phyloP scores from a whole-genome alignment of 805 yeast genomes.

The Starmerella riodocensis region DNA sequence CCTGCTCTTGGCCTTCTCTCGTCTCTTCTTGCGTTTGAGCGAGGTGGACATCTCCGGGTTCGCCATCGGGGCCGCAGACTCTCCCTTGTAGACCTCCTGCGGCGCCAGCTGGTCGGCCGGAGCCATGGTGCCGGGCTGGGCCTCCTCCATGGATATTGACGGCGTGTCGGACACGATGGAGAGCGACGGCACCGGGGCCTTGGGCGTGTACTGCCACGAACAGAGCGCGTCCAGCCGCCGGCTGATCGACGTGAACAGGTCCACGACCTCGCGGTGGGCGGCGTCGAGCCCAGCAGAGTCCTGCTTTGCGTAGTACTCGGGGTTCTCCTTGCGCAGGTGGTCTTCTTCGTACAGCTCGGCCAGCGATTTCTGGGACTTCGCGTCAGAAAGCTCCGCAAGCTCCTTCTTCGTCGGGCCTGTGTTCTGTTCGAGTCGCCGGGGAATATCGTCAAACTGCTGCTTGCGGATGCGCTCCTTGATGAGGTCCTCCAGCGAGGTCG shows the following conservation, averaged over 20 bases:
- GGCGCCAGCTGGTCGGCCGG: constrained; percentile 74
- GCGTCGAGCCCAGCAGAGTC: constrained; percentile 50
- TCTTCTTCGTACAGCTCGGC: constrained; percentile 91
- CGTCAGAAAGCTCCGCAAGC: constrained; percentile 59
- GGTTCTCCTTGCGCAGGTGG: constrained; percentile 31
- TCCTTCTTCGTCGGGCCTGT: constrained; percentile 10
- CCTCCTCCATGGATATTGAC: constrained; percentile 84
- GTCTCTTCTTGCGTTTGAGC: constrained; percentile 54
- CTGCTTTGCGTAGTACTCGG: constrained; percentile 34
- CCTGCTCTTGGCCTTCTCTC: constrained; percentile 43
- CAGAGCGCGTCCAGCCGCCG: constrained; percentile 75
- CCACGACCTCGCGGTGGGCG: constrained; percentile 67
- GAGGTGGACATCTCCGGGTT: constrained; percentile 18
- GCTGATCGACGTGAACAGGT: constrained; percentile 46
- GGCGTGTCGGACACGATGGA: constrained; percentile 75
- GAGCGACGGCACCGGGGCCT: constrained; percentile 65
- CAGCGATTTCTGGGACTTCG: constrained; percentile 72
- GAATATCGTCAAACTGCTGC: constrained; percentile 70
- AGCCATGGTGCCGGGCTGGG: constrained; percentile 79
- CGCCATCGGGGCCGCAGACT: constrained; percentile 16
- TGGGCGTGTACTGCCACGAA: constrained; percentile 91
- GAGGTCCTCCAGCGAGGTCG: constrained; percentile 77
- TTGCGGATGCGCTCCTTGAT: constrained; percentile 68
- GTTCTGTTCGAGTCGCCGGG: constrained; percentile 43
- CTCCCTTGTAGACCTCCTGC: constrained; percentile 66